Base-by-base conservation (phyloP, 768 basidiomycete genomes). In the Stropharia rugosoannulata region DNA sequence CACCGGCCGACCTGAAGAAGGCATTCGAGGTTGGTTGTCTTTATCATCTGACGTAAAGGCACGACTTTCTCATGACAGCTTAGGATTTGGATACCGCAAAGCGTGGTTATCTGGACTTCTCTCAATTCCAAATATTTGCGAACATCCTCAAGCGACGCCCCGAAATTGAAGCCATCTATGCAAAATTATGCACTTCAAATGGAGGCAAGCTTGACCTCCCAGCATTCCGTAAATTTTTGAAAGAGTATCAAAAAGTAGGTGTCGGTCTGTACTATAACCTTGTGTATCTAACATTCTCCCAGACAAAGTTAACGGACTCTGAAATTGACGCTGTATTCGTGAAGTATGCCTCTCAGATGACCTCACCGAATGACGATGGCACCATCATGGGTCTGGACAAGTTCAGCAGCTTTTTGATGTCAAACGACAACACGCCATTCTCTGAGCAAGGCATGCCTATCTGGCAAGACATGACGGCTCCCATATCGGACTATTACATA, bases 401-500 rank as follows among this genome's bases (percentile, higher is more conserved):
- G 1, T 92, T 98, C 67, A 82, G 85, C 1, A 74, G 86, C 1
- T 97, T 94, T 76, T 82, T 98, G 4, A 68, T 87, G 9, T 95
- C 94, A 0, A 66, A 81, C 0, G 89, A 94, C 59, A 98, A 97
- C 62, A 70, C 86, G 0, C 70, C 71, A 0, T 76, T 80, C 54
- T 71, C 70, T 66, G 85, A 67, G 63, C 73, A 68, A 42, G 62
- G 73, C 43, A 59, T 59, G 16, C 72, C 75, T 13, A 72, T 86
- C 5, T 78, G 77, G 68, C 91, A 95, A 48, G 89, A 97, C 62
- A 98, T 98, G 97, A 89, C 88, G 0, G 76, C 81, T 1, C 93
- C 96, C 1, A 75, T 97, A 12, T 82, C 85, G 1, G 90, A 98
- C 55, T 98, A 98, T 43, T 95, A 80, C 65, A 85, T 96, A 65